phyloP scores from a whole-genome alignment of 345 rosid species.

The Populus pruinosa region DNA sequence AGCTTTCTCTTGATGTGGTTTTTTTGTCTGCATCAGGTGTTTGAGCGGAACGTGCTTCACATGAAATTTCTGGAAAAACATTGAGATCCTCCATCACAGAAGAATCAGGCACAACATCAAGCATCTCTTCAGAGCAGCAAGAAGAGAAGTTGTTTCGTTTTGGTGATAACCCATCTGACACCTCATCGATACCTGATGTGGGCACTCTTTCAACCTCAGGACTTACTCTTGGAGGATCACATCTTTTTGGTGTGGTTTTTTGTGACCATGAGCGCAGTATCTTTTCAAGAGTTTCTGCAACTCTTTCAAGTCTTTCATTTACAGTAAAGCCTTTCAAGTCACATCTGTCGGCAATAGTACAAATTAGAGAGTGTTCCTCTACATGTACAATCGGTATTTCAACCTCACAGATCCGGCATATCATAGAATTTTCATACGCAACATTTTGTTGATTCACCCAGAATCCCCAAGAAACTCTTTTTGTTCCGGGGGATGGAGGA shows the following conservation, averaged over 20 bases:
- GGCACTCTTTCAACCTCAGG: conserved; percentile 37
- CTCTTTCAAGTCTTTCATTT: conserved; percentile 80
- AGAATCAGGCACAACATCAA: conserved; percentile 55
- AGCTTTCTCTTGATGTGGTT: conserved; percentile 67
- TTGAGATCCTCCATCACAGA: conserved; percentile 49
- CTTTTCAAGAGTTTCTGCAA: conserved; percentile 82
- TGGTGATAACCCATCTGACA: conserved; percentile 44
- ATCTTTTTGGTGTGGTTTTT: conserved; percentile 52
- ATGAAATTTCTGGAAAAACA: conserved; percentile 41
- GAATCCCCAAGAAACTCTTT: conserved; percentile 58
- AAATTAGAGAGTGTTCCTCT: conserved; percentile 92
- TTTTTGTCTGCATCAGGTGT: conserved; percentile 44
- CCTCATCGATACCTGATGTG: conserved; percentile 38
- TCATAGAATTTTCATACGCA: conserved; percentile 82
- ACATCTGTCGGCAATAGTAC: conserved; percentile 94
- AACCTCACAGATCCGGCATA: conserved; percentile 96
- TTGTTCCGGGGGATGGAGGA: conserved; percentile 41
- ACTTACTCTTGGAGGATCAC: conserved; percentile 50
- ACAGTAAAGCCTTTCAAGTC: conserved; percentile 86
- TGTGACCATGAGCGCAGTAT: conserved; percentile 84
- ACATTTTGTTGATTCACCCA: conserved; percentile 60
- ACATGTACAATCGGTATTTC: conserved; percentile 99
- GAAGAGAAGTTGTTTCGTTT: conserved; percentile 33
- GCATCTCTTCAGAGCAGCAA: conserved; percentile 55
- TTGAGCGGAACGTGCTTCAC: conserved; percentile 32